Evolutionary conservation across 2,329 filamentous ascomycete genomes (phyloP).

Genomic region (Ascocoryne sarcoides): DNA sequence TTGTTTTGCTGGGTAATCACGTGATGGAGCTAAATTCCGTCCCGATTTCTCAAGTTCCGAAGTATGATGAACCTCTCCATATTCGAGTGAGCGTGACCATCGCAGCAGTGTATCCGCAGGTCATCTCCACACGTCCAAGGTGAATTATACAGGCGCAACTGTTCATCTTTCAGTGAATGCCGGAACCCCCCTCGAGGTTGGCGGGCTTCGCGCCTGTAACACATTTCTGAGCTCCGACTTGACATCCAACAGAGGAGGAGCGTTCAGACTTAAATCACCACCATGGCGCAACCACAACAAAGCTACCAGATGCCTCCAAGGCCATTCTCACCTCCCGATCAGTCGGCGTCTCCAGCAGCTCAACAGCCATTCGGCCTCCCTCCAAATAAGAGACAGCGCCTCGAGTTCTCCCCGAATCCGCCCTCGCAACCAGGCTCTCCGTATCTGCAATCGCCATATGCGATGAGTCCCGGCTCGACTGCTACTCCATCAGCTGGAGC

Average conservation of each 20-base stretch:
- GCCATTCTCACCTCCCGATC: slow-evolving; percentile 54
- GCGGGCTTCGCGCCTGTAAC: slow-evolving; percentile 26
- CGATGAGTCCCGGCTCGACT: slow-evolving; percentile 36
- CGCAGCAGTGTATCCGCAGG: no score
- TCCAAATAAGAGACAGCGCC: slow-evolving; percentile 63
- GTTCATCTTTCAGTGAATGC: no score
- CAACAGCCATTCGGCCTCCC: slow-evolving; percentile 52
- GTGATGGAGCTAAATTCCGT: no score
- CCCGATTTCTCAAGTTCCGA: no score
- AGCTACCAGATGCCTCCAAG: slow-evolving; percentile 37
- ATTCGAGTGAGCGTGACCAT: no score
- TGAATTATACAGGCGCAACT: no score
- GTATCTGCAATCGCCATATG: slow-evolving; percentile 45
- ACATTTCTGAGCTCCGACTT: slow-evolving; percentile 12
- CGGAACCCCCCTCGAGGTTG: no score
- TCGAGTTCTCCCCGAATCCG: slow-evolving; percentile 62
- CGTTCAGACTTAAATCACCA: slow-evolving; percentile 6
- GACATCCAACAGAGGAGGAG: slow-evolving; percentile 5
- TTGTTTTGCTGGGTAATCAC: no score
- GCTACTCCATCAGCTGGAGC: slow-evolving; percentile 16
- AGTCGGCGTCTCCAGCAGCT: slow-evolving; percentile 51
- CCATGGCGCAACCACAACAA: slow-evolving; percentile 30
- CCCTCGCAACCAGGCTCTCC: slow-evolving; percentile 59
- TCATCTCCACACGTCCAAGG: no score
- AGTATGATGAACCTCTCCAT: no score